Base-by-base conservation (phyloP, 1,139 yeast species). In the Geotrichum carabidarum region DNA sequence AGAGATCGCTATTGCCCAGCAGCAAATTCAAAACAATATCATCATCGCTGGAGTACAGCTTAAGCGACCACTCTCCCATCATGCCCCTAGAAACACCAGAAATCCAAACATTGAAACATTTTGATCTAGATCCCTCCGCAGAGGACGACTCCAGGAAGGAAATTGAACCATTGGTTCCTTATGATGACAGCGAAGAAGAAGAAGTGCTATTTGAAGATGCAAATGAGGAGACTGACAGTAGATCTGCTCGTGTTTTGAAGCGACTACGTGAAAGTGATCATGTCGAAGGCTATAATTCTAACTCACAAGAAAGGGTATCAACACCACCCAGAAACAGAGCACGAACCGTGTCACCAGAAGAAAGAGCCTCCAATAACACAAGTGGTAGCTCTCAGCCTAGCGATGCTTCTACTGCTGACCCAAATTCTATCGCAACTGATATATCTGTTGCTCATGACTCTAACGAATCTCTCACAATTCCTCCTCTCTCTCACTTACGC, bases 131-230 rank as follows among this genome's bases (percentile, higher is more conserved):
- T 22, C 27, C 27, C 27, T 22, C 27, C 5, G 27, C 27, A 22
- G 27, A 22, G 3, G 27, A 22, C 27, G 27, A 22, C 27, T 22
- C 27, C 3, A 22, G 27, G 5, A 22, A 22, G n/a, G 30, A 8
- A 8, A 14, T 50, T n/a, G 34, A 36, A 31, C 17, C 55, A 15
- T 30, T 51, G 5, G 55, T 51, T 11, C 55, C 55, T 2, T 51
- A 51, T 27, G 31, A 43, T 15, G 55, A 46, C 14, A 51, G 55
- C 34, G 55, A 51, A 27, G 55, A 51, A 32, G 55, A 51, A 9
- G 53, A 50, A 30, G 53, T 22, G 27, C 27, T 22, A 5, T 22
- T 22, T 6, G 40, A 37, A 8, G 40, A 37, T 37, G 27, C 27
- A 22, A 22, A 22, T 22, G 27, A 22, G 5, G 27, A 22, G 27